phyloP scores from a whole-genome alignment of 371 early-diverging fungal genomes.

The Mortierella sp. region DNA sequence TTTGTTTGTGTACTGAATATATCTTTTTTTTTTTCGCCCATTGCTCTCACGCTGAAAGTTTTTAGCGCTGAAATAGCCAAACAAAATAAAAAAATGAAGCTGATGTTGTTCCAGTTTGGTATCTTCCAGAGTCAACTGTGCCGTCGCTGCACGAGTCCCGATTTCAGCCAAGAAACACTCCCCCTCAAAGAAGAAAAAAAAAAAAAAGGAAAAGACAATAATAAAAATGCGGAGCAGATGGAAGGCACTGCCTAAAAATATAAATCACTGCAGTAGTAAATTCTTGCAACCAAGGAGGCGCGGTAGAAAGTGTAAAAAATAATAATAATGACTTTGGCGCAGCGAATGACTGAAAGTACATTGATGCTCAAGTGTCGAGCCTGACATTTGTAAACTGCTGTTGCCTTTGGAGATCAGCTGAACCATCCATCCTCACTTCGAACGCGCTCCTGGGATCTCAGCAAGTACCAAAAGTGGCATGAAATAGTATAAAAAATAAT shows the following conservation, averaged over 20 bases:
- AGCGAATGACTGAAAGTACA: neutral
- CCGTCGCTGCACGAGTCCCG: neutral
- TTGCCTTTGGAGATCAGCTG: neutral
- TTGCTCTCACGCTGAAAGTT: slow-evolving; percentile 7
- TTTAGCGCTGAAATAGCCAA: too few species aligned
- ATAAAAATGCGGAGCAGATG: neutral
- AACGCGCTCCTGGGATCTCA: neutral
- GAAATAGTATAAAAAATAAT: too few species aligned
- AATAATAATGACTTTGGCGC: slow-evolving; percentile 1
- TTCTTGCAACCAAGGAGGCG: neutral
- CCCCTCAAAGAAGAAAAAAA: neutral
- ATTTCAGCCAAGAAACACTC: neutral
- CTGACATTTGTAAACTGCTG: neutral
- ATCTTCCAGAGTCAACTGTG: neutral
- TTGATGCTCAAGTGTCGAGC: neutral
- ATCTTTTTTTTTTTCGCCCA: neutral
- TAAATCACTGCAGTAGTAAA: neutral
- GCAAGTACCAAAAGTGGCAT: neutral
- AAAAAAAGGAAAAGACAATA: neutral
- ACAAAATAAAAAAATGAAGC: neutral
- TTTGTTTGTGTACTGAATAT: neutral
- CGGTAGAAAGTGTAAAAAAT: slow-evolving; percentile 1
- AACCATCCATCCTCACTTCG: neutral
- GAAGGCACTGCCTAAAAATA: neutral
- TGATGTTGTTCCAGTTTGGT: neutral